Conservation (phyloP, 1,139 yeast species). For the Magnusiomyces suaveolens region DNA sequence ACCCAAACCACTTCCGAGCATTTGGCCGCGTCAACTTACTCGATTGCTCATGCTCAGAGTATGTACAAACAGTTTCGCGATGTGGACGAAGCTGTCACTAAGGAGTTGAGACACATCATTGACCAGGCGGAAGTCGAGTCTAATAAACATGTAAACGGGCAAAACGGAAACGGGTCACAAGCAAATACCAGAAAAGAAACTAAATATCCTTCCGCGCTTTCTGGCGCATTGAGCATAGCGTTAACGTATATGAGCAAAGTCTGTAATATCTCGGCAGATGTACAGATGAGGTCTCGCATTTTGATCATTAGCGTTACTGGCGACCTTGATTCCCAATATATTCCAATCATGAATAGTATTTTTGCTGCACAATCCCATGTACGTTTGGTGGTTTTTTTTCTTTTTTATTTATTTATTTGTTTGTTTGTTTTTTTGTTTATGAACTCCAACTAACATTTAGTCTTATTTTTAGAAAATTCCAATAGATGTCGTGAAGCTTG, state of each 20-base stretch:
- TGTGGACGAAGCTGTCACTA: slow-evolving; percentile 70
- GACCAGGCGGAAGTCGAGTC: slow-evolving; percentile 21
- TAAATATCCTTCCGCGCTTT: slow-evolving; percentile 38
- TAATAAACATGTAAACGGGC: not conserved
- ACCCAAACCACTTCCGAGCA: slow-evolving; percentile 1
- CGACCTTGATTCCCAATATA: slow-evolving; percentile 72
- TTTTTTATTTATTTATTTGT: not conserved
- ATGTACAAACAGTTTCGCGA: slow-evolving; percentile 83
- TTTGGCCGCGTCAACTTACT: slow-evolving; percentile 14
- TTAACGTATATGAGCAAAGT: slow-evolving; percentile 70
- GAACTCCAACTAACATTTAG: not conserved
- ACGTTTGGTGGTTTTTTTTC: slow-evolving; percentile 5
- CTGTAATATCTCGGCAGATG: slow-evolving; percentile 20
- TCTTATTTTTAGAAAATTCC: slow-evolving; percentile 44
- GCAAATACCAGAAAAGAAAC: slow-evolving; percentile 18
- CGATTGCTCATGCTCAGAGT: slow-evolving; percentile 28
- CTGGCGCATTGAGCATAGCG: slow-evolving; percentile 75
- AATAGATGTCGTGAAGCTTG: slow-evolving; percentile 81
- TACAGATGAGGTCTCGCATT: slow-evolving; percentile 55
- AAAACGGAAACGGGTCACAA: slow-evolving; percentile 13
- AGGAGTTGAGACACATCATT: slow-evolving; percentile 46
- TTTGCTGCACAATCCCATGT: slow-evolving; percentile 88
- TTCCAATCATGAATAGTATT: slow-evolving; percentile 90
- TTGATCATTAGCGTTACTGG: slow-evolving; percentile 67
- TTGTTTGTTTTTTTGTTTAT: not conserved